A percentile compares a stretch with the other conserved stretches of the same genome.
Evolutionary conservation across 345 rosid species (phyloP).

Genomic region (Rhizophora mangle): DNA sequence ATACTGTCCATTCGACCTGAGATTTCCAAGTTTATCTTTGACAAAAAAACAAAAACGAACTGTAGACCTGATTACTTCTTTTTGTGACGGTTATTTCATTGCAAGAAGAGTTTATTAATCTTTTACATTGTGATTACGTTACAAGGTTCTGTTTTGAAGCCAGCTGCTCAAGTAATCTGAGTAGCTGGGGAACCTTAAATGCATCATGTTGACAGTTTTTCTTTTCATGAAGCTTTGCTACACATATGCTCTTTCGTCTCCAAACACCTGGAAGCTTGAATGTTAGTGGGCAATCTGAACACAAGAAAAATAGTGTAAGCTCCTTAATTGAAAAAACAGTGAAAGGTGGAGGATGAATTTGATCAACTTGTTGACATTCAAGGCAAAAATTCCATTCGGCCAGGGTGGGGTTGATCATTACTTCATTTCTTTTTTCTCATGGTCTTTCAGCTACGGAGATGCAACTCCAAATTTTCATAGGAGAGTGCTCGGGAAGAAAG

Average conservation of each 20-base stretch:
- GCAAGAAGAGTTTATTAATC: background rate
- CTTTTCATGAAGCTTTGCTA: background rate
- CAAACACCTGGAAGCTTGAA: background rate
- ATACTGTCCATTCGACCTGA: background rate
- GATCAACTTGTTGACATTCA: conserved; percentile 76
- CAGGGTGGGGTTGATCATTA: conserved; percentile 55
- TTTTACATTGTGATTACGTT: background rate
- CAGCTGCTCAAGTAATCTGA: background rate
- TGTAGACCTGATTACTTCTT: background rate
- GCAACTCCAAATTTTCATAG: conserved; percentile 13
- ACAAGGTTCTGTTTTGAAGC: background rate
- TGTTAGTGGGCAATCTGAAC: no score
- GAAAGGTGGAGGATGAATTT: no score
- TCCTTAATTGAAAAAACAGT: no score
- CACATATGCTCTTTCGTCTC: background rate
- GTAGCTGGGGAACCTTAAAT: background rate
- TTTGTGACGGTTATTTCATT: background rate
- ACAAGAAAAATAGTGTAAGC: no score
- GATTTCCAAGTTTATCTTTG: background rate
- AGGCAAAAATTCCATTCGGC: conserved; percentile 52
- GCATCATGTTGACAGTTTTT: background rate
- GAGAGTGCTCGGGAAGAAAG: conserved; percentile 87
- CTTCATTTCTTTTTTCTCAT: conserved; percentile 11
- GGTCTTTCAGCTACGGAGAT: background rate
- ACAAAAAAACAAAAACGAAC: background rate